These are phyloP conservation scores for Backusella sp. DNA, from an alignment of 192 early-diverging fungal species.

Conservation along the genomic window DNA sequence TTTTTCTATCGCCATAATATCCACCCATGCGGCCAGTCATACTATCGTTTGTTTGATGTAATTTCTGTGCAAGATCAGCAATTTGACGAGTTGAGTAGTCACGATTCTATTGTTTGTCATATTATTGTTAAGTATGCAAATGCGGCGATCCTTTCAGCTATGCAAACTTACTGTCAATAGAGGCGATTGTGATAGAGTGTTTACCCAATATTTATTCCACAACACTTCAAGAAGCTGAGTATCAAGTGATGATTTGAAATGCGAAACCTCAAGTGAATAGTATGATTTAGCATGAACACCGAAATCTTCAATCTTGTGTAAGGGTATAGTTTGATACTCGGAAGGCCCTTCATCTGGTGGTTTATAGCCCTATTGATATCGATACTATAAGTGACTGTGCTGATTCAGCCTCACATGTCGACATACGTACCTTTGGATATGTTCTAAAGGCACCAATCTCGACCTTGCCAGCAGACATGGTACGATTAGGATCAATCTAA, in stretches of 20 bases:
- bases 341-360: conserved; percentile 72
- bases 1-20: conserved; percentile 48
- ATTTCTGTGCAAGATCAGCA: conserved; percentile 77
- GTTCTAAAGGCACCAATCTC: conserved; percentile 98
- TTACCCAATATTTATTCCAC: conserved; percentile 99
- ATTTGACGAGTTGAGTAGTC: conserved; percentile 80
- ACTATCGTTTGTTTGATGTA: conserved; percentile 70
- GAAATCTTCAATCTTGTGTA: conserved; percentile 97
- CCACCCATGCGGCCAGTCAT: conserved; percentile 49
- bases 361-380: conserved; percentile 63
- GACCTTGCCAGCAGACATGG: conserved; percentile 94
- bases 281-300: conserved; percentile 91
- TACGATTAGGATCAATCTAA: conserved; percentile 96
- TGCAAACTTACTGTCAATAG: conserved; percentile 67
- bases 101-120: conserved; percentile 58
- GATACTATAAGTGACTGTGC: not conserved
- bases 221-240: conserved; percentile 82
- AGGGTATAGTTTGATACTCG: conserved; percentile 89
- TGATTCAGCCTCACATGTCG: not conserved
- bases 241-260: conserved; percentile 93
- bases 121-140: not conserved
- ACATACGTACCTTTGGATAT: conserved; percentile 70
- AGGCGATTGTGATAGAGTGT: conserved; percentile 91
- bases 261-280: conserved; percentile 87
- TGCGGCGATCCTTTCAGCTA: too few species aligned